Percentiles rank a stretch among this genome's conserved stretches.
These are phyloP conservation scores for Liquidambar formosana DNA, from an alignment of 164 flowering plant species.

Conservation along the genomic window DNA sequence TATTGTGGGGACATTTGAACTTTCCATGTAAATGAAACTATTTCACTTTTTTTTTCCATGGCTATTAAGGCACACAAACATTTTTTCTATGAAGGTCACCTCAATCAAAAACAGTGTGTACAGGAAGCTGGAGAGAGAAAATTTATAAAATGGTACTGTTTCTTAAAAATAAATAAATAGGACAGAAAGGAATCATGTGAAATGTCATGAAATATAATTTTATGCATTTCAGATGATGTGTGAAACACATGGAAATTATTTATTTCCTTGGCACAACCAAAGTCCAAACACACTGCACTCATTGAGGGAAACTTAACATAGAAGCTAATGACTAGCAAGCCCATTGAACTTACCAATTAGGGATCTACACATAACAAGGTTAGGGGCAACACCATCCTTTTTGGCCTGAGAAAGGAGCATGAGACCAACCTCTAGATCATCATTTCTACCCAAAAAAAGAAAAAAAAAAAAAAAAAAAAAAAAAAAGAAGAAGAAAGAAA, in stretches of 20 bases:
- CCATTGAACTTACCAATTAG: constrained; percentile 53
- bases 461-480: no score
- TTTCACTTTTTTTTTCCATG: not conserved
- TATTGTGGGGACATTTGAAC: no score
- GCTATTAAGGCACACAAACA: not conserved
- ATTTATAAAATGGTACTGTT: not conserved
- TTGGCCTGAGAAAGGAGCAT: constrained; percentile 69
- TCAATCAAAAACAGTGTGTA: not conserved
- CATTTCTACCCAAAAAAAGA: no score
- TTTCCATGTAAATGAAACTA: not conserved
- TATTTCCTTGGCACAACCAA: no score
- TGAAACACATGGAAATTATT: no score
- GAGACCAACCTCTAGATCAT: constrained; percentile 68
- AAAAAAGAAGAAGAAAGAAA: constrained; percentile 18
- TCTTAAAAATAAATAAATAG: no score
- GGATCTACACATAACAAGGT: constrained; percentile 63
- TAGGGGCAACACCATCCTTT: constrained; percentile 59
- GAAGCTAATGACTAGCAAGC: not conserved
- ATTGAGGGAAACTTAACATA: no score
- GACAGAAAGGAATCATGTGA: no score
- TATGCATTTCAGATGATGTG: no score
- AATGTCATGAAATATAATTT: no score
- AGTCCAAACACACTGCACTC: no score
- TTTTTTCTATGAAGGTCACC: not conserved
- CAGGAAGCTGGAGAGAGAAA: not conserved